phyloP scores from a whole-genome alignment of 1,139 yeast species.

The Spathaspora sp. region DNA sequence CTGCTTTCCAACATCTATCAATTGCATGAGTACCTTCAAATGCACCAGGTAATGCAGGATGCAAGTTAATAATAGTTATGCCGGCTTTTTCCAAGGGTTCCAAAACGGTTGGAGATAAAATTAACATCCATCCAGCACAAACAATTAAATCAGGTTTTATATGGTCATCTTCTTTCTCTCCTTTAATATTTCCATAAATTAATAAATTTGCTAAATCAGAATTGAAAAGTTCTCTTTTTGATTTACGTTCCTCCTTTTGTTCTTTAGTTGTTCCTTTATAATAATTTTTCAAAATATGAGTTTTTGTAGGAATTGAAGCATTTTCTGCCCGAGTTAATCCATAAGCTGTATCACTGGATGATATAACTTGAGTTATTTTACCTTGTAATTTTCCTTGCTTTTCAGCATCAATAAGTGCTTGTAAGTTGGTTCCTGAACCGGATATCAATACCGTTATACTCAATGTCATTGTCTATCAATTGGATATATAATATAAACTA shows the following conservation, averaged over 20 bases:
- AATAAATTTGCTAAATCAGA: conserved; percentile 71
- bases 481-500: neutral
- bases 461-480: conserved; percentile 10
- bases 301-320: conserved; percentile 64
- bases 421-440: conserved; percentile 92
- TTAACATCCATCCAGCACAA: conserved; percentile 99
- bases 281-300: conserved; percentile 73
- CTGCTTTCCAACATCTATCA: conserved; percentile 94
- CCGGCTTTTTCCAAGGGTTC: conserved; percentile 59
- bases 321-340: conserved; percentile 78
- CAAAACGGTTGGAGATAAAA: conserved; percentile 74
- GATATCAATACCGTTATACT: conserved; percentile 79
- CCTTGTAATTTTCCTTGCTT: conserved; percentile 46
- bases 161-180: conserved; percentile 25
- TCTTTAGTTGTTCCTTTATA: conserved; percentile 73
- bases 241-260: conserved; percentile 51
- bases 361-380: conserved; percentile 69
- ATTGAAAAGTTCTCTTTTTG: conserved; percentile 72
- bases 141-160: conserved; percentile 78
- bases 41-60: conserved; percentile 96
- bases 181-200: conserved; percentile 44
- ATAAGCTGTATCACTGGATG: conserved; percentile 79
- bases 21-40: conserved; percentile 97
- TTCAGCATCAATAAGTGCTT: conserved; percentile 84
- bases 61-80: conserved; percentile 83